phyloP scores from a whole-genome alignment of 495 filamentous ascomycete genomes.

The Annulohypoxylon stygium region DNA sequence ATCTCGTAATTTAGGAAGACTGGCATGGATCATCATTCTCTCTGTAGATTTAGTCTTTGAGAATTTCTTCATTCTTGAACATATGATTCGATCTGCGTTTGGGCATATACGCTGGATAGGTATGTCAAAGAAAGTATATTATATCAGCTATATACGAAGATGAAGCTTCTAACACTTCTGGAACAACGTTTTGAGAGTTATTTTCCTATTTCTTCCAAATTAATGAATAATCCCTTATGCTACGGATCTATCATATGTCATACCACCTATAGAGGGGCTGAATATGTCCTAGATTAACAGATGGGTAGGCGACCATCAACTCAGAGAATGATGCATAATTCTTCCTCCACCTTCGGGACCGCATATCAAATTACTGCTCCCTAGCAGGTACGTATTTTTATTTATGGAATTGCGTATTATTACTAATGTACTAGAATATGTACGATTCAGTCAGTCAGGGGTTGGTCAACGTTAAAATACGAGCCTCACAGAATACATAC shows the following conservation, averaged over 20 bases:
- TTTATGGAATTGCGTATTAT: neutral
- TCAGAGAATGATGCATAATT: neutral
- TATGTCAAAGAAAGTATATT: too few relatives aligned
- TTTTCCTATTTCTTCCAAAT: too few relatives aligned
- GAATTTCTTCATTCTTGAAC: neutral
- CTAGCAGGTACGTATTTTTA: neutral
- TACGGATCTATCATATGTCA: too few relatives aligned
- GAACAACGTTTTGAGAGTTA: too few relatives aligned
- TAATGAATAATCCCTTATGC: too few relatives aligned
- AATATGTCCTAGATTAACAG: too few relatives aligned
- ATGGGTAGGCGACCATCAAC: too few relatives aligned
- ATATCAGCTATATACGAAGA: too few relatives aligned
- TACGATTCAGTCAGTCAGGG: slow-evolving; percentile 27
- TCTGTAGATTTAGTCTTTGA: neutral
- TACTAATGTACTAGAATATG: neutral
- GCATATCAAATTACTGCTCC: neutral
- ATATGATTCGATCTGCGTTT: neutral
- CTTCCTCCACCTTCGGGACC: neutral
- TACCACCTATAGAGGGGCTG: too few relatives aligned
- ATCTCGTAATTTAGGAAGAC: neutral
- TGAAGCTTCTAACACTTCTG: too few relatives aligned
- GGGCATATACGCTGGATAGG: too few relatives aligned
- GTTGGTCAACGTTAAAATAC: slow-evolving; percentile 37
- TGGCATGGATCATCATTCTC: neutral
- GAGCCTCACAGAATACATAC: slow-evolving; percentile 33